Base-by-base conservation (phyloP, 495 filamentous ascomycete species). In the Terfezia claveryi region DNA sequence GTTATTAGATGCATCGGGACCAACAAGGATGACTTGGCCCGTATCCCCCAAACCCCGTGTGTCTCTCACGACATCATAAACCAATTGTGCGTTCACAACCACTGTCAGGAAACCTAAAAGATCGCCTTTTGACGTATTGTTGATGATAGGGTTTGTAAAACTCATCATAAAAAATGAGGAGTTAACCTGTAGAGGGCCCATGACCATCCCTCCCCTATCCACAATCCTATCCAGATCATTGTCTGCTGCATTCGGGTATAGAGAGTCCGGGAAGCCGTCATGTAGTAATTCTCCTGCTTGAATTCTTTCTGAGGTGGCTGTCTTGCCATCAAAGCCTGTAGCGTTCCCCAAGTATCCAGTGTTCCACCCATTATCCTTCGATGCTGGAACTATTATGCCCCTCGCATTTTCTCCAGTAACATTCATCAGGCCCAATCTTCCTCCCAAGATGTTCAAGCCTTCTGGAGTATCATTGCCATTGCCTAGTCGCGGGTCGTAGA, bases 111-210 rank as follows among this genome's bases (percentile, higher is more conserved):
- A 83, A 10, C 78, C 80, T n/a, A 83, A 67, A 2, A 79, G 68
- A 53, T 81, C 77, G 2, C 67, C 69, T 27, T 63, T 54, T 5
- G 72, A 76, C 2, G 77, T 80, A 60, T 81, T 78, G 59, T 82
- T 82, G 54, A 79, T 72, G 51, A 83, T 74, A 1, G 79, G 77
- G 23, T 79, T 59, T 0, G 80, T 82, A 41, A 83, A 66, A 20
- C 80, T 82, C 4, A 81, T 51, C 16, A 83, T 62, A 8, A 73
- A 74, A 54, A 78, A 76, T 0, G 74, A 74, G 8, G 63, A 54
- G 55, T 82, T 81, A 49, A 80, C 57, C 38, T 55, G 58, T 55
- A 72, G 66, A 2, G 80, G 80, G 2, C 80, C 80, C 0, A 80
- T 57, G 10, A 83, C 57, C n/a, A 82, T 57, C 2, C 70, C 64